These are phyloP conservation scores for Mucor saturninus DNA, from an alignment of 371 early-diverging fungal species.

Conservation along the genomic window DNA sequence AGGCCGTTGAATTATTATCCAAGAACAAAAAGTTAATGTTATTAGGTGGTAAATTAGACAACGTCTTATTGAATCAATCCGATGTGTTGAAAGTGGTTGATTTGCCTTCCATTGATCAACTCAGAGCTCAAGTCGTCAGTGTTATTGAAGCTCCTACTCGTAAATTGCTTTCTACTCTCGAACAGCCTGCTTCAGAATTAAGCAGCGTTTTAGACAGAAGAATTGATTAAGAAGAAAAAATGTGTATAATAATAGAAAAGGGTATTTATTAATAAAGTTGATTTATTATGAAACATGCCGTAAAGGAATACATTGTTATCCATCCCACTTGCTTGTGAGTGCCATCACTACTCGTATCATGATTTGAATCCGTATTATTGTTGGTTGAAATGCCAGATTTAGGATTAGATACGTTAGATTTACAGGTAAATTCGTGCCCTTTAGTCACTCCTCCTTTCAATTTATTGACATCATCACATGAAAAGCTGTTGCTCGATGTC, in stretches of 20 bases:
- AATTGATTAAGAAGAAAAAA: constrained; percentile 24
- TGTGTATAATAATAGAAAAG: constrained; percentile 4
- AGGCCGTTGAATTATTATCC: constrained; percentile 50
- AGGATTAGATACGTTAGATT: constrained; percentile 39
- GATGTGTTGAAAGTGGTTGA: constrained; percentile 62
- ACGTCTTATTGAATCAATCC: constrained; percentile 53
- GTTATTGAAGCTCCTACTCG: constrained; percentile 63
- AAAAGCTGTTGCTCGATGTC: constrained; percentile 41
- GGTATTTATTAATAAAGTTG: background rate
- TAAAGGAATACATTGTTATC: constrained; percentile 8
- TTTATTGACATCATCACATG: constrained; percentile 41
- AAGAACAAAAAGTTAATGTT: constrained; percentile 69
- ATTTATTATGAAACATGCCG: constrained; percentile 4
- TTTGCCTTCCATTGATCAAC: constrained; percentile 58
- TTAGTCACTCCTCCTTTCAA: constrained; percentile 46
- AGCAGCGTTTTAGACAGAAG: constrained; percentile 55
- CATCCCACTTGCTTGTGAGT: background rate
- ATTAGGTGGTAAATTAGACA: constrained; percentile 69
- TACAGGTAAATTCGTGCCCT: constrained; percentile 46
- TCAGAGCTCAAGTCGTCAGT: constrained; percentile 63
- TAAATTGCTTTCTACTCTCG: constrained; percentile 56
- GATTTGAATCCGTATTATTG: background rate
- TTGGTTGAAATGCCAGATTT: constrained; percentile 27
- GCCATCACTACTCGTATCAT: background rate
- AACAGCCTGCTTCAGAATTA: constrained; percentile 50